phyloP scores from a whole-genome alignment of 352 stramenopile genomes.

The Globisporangium splendens region DNA sequence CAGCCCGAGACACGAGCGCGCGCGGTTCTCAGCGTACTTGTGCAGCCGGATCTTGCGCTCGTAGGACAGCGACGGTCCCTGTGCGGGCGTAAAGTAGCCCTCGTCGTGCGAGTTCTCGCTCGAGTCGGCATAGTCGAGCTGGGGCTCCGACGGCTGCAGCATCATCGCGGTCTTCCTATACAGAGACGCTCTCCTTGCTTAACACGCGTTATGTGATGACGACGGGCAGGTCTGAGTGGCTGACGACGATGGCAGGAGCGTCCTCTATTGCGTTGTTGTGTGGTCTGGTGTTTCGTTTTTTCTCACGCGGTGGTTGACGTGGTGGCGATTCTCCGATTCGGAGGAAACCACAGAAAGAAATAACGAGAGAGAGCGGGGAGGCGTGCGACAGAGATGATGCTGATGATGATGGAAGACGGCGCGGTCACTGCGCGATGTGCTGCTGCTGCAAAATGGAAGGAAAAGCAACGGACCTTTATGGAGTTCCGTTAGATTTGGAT shows the following conservation, averaged over 20 bases:
- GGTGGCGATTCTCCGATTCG: background rate
- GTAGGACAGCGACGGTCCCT: conserved; percentile 80
- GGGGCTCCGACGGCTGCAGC: conserved; percentile 16
- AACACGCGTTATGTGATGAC: background rate
- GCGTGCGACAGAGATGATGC: background rate
- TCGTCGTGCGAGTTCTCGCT: conserved; percentile 63
- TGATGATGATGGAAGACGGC: background rate
- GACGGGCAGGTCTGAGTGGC: too few species aligned
- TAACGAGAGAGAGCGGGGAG: background rate
- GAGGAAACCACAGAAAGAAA: conserved; percentile 8
- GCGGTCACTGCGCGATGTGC: too few species aligned
- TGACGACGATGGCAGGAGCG: conserved; percentile 1
- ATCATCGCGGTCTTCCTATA: background rate
- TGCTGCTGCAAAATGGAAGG: background rate
- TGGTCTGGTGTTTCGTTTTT: too few species aligned
- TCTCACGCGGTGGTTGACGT: background rate
- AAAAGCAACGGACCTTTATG: background rate
- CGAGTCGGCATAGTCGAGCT: conserved; percentile 63
- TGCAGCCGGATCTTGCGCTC: conserved; percentile 80
- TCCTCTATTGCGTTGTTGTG: conserved; percentile 3
- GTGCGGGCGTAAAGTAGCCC: conserved; percentile 41
- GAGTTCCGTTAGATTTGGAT: too few species aligned
- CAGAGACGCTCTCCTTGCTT: background rate
- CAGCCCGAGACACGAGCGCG: conserved; percentile 71
- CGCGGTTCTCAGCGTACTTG: conserved; percentile 84